phyloP scores from a whole-genome alignment of 1,139 yeast species.

The Suhomyces panamericanus region DNA sequence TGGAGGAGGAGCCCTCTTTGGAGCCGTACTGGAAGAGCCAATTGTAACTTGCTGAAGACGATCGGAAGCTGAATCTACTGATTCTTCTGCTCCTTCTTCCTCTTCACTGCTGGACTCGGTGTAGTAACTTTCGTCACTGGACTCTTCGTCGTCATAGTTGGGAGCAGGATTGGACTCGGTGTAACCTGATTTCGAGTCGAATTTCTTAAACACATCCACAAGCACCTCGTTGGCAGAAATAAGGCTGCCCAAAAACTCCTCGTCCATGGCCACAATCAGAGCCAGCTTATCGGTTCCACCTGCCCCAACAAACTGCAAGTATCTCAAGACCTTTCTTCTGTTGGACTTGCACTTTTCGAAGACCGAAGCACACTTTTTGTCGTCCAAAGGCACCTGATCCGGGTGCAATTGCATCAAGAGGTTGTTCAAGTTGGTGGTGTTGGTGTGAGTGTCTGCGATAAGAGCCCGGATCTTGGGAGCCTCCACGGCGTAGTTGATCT shows the following conservation, averaged over 20 bases:
- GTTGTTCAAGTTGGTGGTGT: slow-evolving; percentile 72
- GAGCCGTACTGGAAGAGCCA: slow-evolving; percentile 4
- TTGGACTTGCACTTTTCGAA: slow-evolving; percentile 76
- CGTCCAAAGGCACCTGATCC: slow-evolving; percentile 60
- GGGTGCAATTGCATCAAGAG: slow-evolving; percentile 56
- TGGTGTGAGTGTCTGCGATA: slow-evolving; percentile 75
- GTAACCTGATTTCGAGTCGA: slow-evolving; percentile 52
- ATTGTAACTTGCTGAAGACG: slow-evolving; percentile 14
- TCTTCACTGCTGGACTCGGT: slow-evolving; percentile 44
- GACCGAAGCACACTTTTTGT: slow-evolving; percentile 54
- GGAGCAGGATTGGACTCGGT: slow-evolving; percentile 40
- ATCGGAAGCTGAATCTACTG: slow-evolving; percentile 2
- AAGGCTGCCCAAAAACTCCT: slow-evolving; percentile 81
- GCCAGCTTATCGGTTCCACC: slow-evolving; percentile 36
- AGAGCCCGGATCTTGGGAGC: slow-evolving; percentile 68
- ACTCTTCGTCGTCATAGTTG: slow-evolving; percentile 28
- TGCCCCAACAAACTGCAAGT: slow-evolving; percentile 76
- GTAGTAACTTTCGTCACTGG: slow-evolving; percentile 45
- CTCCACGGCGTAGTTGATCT: slow-evolving; percentile 67
- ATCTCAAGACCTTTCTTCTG: slow-evolving; percentile 75
- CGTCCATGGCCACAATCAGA: slow-evolving; percentile 47
- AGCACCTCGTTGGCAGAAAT: slow-evolving; percentile 88
- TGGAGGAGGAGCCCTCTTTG: slow-evolving; percentile 35
- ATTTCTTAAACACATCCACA: slow-evolving; percentile 67
- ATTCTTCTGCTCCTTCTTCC: slow-evolving; percentile 29